Base-by-base conservation (phyloP, 345 rosid species). In the Rhizophora mangle region DNA sequence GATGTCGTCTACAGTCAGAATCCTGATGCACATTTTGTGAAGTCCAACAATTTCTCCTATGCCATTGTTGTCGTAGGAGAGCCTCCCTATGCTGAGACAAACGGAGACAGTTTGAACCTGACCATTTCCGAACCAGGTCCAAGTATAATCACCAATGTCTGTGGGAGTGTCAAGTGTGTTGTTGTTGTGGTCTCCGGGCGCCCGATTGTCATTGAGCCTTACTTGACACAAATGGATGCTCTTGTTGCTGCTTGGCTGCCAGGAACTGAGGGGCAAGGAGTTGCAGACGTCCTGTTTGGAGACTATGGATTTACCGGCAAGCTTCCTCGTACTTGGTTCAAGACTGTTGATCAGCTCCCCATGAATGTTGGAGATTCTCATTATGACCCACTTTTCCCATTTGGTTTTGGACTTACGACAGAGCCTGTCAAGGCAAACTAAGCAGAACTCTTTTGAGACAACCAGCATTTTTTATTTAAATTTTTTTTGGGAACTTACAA, bases 31-130 rank as follows among this genome's bases (percentile, higher is more conserved):
- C 32, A 63, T 37, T 67, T 62, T 22, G 29, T 72, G 1, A 46
- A 66, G 54, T 32, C 63, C 39, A 63, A 29, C 29, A 60, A 61
- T 13, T 76, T 65, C 71, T 60, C 62, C 31, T 76, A 70, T 5
- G 79, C 79, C 30, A 57, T 67, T 39, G 79, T 76, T 8, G 79
- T 71, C 9, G 75, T 76, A 1, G 79, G 79, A 15, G 79, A 76
- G 53, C 52, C 26, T 21, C 75, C 72, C 10, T 76, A 71, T 34
- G 68, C 75, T 0, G 79, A 76, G 36, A 43, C 39, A 8, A 3
- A 16, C 0, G 75, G 75, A 3, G 75, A 71, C 46, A 76, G 63
- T 52, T 6, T 10, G 24, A 67, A 67, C 71, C 47, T 76, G 16
- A 67, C 72, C 3, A 61, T 76, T 19, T 4, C 24, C 15, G 43